Conservation (phyloP, 2,329 filamentous ascomycete species). For the Rhexocercosporidium sp. region DNA sequence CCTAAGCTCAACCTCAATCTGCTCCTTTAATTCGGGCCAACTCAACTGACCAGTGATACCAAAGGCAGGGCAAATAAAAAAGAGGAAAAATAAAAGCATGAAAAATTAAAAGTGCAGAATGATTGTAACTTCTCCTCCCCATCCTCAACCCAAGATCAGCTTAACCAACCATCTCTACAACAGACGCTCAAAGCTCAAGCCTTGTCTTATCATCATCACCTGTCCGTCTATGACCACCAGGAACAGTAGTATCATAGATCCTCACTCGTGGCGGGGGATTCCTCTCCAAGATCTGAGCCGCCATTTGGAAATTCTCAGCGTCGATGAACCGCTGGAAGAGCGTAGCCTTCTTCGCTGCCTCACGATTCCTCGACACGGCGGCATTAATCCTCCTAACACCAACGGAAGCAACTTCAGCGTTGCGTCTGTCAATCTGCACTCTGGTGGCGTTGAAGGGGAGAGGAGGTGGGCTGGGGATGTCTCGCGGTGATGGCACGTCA, state of each 20-base stretch:
- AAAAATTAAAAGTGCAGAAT: not conserved
- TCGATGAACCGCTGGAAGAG: not conserved
- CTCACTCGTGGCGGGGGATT: not conserved
- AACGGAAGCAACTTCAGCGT: not conserved
- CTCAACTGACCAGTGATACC: not conserved
- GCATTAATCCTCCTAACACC: not conserved
- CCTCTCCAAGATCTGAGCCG: not conserved
- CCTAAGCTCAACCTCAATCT: not conserved
- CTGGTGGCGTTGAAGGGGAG: not conserved
- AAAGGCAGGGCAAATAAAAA: not conserved
- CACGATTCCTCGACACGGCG: not conserved
- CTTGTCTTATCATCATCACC: not conserved
- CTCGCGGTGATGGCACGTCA: not conserved
- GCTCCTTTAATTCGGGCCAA: not conserved
- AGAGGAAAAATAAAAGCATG: not conserved
- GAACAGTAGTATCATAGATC: not conserved
- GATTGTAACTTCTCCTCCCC: not conserved
- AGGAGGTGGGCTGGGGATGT: not conserved
- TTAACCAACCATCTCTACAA: not conserved
- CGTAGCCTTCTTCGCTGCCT: not conserved
- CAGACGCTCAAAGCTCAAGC: not conserved
- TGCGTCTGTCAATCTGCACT: not conserved
- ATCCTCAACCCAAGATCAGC: not conserved
- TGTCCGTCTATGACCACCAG: not conserved
- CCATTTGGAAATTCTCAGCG: not conserved